Conservation (phyloP, 768 basidiomycete genomes). For the Cubamyces sp. region DNA sequence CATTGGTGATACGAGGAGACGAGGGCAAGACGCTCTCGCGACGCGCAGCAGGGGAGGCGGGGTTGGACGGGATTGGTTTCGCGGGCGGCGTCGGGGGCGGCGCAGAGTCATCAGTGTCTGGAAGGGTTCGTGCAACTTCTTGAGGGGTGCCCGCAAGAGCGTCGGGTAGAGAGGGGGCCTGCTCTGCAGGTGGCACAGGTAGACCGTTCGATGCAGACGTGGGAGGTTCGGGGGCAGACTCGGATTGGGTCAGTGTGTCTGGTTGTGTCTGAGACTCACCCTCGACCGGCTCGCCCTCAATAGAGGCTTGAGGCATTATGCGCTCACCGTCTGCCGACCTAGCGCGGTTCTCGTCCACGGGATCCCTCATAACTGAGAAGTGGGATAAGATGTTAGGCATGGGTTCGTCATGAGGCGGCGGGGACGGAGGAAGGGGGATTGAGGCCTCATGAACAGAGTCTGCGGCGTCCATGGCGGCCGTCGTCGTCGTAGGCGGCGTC, state of each 20-base stretch:
- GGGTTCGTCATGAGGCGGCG: constrained; percentile 28
- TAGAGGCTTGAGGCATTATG: background rate
- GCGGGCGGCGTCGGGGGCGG: constrained; percentile 32
- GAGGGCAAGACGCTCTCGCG: constrained; percentile 29
- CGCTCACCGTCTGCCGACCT: constrained; percentile 18
- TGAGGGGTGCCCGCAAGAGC: background rate
- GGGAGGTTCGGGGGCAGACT: background rate
- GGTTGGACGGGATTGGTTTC: constrained; percentile 23
- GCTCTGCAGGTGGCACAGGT: constrained; percentile 9
- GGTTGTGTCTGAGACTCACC: background rate
- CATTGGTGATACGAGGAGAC: constrained; percentile 19
- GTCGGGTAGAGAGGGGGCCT: background rate
- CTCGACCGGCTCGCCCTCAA: constrained; percentile 1
- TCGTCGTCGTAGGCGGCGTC: constrained; percentile 5
- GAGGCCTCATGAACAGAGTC: constrained; percentile 28
- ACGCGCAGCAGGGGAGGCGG: constrained; percentile 28
- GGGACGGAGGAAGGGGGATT: constrained; percentile 33
- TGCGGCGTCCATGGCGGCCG: constrained; percentile 27
- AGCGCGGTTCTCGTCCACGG: constrained; percentile 27
- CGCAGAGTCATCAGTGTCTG: constrained; percentile 7
- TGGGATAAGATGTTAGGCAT: constrained; percentile 21
- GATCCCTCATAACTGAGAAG: constrained; percentile 16
- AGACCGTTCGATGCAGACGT: background rate
- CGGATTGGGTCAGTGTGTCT: background rate
- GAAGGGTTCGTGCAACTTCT: background rate